Evolutionary conservation across 352 stramenopile species (phyloP).

Genomic region (Phytophthora syringae): DNA sequence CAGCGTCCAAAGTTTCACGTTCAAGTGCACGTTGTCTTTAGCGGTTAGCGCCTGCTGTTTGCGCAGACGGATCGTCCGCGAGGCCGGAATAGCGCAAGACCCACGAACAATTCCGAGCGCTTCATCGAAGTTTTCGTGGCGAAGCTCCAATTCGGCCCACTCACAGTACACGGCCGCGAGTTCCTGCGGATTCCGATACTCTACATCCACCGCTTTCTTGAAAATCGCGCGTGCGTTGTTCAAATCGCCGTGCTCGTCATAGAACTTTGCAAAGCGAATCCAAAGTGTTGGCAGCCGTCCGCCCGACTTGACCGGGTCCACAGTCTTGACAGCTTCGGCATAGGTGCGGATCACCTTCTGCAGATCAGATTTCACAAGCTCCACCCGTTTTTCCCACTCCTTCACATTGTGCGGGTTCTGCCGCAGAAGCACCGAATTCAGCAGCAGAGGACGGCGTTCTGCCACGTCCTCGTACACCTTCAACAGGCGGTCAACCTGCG

Average conservation of each 20-base stretch:
- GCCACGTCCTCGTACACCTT: slow-evolving; percentile 95
- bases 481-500: slow-evolving; percentile 75
- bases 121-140: slow-evolving; percentile 95
- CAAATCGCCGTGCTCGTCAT: slow-evolving; percentile 93
- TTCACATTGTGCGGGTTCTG: slow-evolving; percentile 99
- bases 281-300: slow-evolving; percentile 94
- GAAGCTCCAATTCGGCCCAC: slow-evolving; percentile 97
- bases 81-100: slow-evolving; percentile 73
- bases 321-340: slow-evolving; percentile 92
- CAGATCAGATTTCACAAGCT: slow-evolving; percentile 75
- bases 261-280: slow-evolving; percentile 95
- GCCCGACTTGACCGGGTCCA: slow-evolving; percentile 84
- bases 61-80: slow-evolving; percentile 52
- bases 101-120: slow-evolving; percentile 90
- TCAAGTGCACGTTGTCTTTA: slow-evolving; percentile 90
- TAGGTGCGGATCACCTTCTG: slow-evolving; percentile 85
- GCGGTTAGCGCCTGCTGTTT: slow-evolving; percentile 59
- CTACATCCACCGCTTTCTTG: slow-evolving; percentile 81
- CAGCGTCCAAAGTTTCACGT: slow-evolving; percentile 96
- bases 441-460: slow-evolving; percentile 93
- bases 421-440: slow-evolving; percentile 95
- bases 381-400: slow-evolving; percentile 97
- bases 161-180: slow-evolving; percentile 94
- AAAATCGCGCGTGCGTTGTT: slow-evolving; percentile 94
- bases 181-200: slow-evolving; percentile 91